A percentile compares a stretch with the other conserved stretches of the same genome.
phyloP scores from a whole-genome alignment of 2,329 filamentous ascomycete genomes.

The Xylaria sp. region DNA sequence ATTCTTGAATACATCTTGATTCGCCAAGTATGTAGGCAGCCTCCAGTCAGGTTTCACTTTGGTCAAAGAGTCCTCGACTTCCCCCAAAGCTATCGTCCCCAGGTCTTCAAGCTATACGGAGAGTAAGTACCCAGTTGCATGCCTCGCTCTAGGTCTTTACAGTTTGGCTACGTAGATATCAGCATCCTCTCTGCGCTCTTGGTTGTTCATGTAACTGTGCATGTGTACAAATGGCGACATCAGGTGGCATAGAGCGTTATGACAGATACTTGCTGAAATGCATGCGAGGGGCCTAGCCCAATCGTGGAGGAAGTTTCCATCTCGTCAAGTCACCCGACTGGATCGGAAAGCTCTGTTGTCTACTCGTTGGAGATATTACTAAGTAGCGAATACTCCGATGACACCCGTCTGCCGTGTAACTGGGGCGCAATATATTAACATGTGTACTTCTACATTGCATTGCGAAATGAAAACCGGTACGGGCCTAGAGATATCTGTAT shows the following conservation, averaged over 20 bases:
- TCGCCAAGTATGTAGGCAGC: constrained; percentile 35
- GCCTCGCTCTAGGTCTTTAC: neutral
- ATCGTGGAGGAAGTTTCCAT: constrained; percentile 13
- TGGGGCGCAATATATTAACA: constrained; percentile 5
- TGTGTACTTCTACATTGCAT: neutral
- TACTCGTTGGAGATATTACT: neutral
- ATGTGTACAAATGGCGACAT: neutral
- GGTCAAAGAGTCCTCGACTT: neutral
- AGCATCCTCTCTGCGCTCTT: neutral
- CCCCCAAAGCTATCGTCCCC: neutral
- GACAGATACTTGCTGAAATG: neutral
- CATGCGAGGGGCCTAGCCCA: constrained; percentile 20
- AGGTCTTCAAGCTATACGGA: neutral
- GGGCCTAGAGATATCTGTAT: neutral
- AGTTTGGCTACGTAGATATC: neutral
- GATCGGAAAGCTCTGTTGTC: constrained; percentile 26
- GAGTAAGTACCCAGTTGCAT: neutral
- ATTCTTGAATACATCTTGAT: constrained; percentile 21
- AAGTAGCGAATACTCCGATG: neutral
- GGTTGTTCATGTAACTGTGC: neutral
- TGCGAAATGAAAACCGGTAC: neutral
- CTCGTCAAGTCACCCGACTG: constrained; percentile 41
- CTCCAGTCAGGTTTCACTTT: constrained; percentile 17
- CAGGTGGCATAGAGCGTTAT: neutral
- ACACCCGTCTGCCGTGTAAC: constrained; percentile 33